Base-by-base conservation (phyloP, 1,139 yeast species). In the Yarrowia galli region DNA sequence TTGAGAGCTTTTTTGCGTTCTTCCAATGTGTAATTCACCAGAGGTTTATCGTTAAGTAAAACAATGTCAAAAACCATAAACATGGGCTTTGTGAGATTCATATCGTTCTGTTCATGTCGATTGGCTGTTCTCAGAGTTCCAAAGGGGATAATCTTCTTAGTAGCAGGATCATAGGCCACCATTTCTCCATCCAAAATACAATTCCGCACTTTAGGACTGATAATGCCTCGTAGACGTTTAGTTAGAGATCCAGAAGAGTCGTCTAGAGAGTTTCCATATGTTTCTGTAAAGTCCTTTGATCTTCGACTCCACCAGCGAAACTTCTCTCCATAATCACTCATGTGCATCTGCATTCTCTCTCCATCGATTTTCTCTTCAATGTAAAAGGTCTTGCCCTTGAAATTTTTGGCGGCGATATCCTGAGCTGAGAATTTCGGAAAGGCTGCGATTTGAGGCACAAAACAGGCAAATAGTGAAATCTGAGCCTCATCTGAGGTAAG, bases 321-420 rank as follows among this genome's bases (percentile, higher is more conserved):
- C 4, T 77, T 75, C 12, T 76, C 72, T 67, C 82, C 80, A 69
- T 74, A 78, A 10, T 77, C 75, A 35, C 77, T 77, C 77, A 84
- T 80, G 75, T 95, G 98, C 46, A 92, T 72, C 67, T 91, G 87
- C 75, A 91, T 87, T 71, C 99, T 79, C 75, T 93, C 98, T 2
- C 99, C 99, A 77, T 95, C 98, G 80, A 92, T 84, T 75, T 95
- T 95, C 75, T 95, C 98, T 74, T 95, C 98, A 32, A 95, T 86
- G 68, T 83, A 85, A 74, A 92, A 92, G 43, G 84, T 84, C 3
- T 68, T 68, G 5, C 72, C 72, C 78, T 89, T 79, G 45, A 78
- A 79, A 20, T 46, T 13, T 12, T 61, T 61, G 15, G 75, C 74
- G 20, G 87, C 83, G 22, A 88, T 78, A 23, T 79, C 78, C 5